Evolutionary conservation across 768 basidiomycete species (phyloP).

Genomic region (Kwoniella sp.): DNA sequence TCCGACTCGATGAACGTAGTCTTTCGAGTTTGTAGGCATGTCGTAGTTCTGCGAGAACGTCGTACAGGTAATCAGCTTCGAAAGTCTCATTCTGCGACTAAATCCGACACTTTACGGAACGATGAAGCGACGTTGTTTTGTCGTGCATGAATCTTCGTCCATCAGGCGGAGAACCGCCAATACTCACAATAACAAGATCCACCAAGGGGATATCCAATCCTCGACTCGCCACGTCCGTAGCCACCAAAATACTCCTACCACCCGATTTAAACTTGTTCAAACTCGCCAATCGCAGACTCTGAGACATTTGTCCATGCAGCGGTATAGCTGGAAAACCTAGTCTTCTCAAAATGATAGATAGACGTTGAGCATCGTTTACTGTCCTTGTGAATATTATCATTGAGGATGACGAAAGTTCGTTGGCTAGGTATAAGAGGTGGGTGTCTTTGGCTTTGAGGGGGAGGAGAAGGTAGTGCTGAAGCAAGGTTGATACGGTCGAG

Average conservation of each 20-base stretch:
- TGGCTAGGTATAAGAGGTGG: slow-evolving; percentile 82
- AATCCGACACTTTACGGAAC: too few species aligned
- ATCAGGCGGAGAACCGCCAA: background rate
- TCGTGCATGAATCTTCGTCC: too few species aligned
- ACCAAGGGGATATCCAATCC: slow-evolving; percentile 95
- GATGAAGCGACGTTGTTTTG: too few species aligned
- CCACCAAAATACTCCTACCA: slow-evolving; percentile 84
- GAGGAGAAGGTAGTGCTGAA: slow-evolving; percentile 94
- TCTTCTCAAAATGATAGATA: slow-evolving; percentile 84
- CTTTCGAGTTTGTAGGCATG: slow-evolving; percentile 96
- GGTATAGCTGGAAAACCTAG: slow-evolving; percentile 94
- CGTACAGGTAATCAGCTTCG: too few species aligned
- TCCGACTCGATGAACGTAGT: slow-evolving; percentile 98
- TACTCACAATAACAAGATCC: slow-evolving; percentile 75
- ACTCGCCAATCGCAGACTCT: slow-evolving; percentile 83
- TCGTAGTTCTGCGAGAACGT: slow-evolving; percentile 73
- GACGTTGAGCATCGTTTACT: slow-evolving; percentile 84
- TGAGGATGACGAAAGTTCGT: slow-evolving; percentile 84
- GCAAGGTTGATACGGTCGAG: slow-evolving; percentile 89
- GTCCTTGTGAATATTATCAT: slow-evolving; percentile 97
- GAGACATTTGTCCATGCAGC: slow-evolving; percentile 89
- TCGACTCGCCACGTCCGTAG: slow-evolving; percentile 93
- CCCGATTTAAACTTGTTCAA: slow-evolving; percentile 94
- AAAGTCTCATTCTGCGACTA: too few species aligned
- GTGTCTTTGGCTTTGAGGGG: slow-evolving; percentile 90